Conservation (phyloP, 2,329 filamentous ascomycete species). For the Pseudogymnoascus destructans region DNA sequence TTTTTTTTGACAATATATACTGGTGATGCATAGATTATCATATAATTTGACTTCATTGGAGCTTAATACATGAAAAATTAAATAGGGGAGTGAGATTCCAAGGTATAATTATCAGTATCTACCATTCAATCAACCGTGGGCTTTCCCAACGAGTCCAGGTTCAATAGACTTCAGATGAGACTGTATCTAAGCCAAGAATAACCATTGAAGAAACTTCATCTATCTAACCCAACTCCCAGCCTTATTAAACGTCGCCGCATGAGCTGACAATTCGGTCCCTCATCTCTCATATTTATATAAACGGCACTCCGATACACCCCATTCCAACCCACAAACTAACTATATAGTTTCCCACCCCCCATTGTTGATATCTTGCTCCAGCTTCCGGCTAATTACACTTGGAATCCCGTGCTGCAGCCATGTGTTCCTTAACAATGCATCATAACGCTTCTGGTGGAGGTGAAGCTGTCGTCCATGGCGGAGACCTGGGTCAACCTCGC, state of each 20-base stretch:
- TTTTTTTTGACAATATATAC: too few relatives aligned
- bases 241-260: not conserved
- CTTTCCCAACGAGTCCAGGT: not conserved
- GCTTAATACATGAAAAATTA: too few relatives aligned
- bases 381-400: conserved; percentile 73
- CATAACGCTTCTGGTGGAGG: conserved; percentile 87
- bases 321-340: conserved; percentile 13
- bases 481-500: conserved; percentile 86
- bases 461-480: conserved; percentile 80
- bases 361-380: conserved; percentile 93
- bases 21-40: too few relatives aligned
- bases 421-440: conserved; percentile 69
- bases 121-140: not conserved
- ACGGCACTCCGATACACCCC: not conserved
- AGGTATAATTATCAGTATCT: too few relatives aligned
- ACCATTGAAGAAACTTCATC: not conserved
- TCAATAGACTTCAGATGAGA: not conserved
- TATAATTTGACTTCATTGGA: too few relatives aligned
- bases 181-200: not conserved
- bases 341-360: conserved; percentile 88
- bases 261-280: not conserved
- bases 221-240: not conserved
- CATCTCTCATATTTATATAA: not conserved
- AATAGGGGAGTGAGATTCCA: too few relatives aligned
- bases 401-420: conserved; percentile 83